Conservation (phyloP, 169 alveolate species). For the Eimeria sp. region DNA sequence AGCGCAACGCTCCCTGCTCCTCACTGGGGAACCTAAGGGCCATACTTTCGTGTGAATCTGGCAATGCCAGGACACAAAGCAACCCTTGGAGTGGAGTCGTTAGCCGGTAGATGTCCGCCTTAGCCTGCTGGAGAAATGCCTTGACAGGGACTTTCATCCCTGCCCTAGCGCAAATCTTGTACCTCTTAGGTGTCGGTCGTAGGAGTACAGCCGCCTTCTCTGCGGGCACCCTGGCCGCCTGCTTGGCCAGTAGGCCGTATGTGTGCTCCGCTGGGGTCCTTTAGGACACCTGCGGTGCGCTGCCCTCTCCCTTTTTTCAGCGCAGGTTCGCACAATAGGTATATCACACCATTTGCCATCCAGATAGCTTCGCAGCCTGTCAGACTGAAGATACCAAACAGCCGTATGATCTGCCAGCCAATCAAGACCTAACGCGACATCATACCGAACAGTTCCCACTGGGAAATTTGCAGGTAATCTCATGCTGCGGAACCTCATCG, state of each 20-base stretch:
- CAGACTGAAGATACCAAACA: no score
- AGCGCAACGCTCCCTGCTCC: neutral
- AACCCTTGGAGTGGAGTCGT: neutral
- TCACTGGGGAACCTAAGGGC: neutral
- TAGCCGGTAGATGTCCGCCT: neutral
- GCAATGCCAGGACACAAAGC: neutral
- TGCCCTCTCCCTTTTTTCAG: no score
- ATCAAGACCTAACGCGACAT: no score
- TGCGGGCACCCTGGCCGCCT: neutral
- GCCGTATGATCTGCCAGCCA: no score
- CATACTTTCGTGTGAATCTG: neutral
- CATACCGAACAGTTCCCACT: no score
- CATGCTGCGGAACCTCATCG: no score
- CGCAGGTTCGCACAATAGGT: no score
- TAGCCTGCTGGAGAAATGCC: neutral
- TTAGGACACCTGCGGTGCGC: no score
- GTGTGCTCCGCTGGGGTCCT: neutral
- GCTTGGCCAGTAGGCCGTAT: neutral
- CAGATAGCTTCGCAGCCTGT: no score
- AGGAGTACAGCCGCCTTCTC: neutral
- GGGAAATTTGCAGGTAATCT: no score
- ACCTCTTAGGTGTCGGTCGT: neutral
- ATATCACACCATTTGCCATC: no score
- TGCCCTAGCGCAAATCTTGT: neutral
- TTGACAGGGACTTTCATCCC: neutral